Evolutionary conservation across 2,329 filamentous ascomycete species (phyloP).

Genomic region (Venturia aucupariae): DNA sequence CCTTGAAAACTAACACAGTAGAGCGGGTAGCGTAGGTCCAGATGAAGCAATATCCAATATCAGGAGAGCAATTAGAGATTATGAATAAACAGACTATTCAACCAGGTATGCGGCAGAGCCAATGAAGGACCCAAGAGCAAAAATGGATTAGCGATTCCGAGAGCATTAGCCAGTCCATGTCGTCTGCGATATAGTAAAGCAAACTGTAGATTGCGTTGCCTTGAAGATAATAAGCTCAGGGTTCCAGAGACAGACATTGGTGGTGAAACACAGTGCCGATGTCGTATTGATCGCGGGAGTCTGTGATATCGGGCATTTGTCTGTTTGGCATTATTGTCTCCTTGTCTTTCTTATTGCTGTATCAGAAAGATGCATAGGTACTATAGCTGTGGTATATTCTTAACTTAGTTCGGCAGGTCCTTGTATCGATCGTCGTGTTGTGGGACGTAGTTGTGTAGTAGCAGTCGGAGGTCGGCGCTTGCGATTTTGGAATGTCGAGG

Average conservation of each 20-base stretch:
- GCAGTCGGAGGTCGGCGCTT: background rate
- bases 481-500: background rate
- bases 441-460: too few species aligned
- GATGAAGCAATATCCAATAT: background rate
- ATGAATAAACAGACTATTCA: background rate
- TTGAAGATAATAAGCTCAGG: background rate
- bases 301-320: background rate
- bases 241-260: background rate
- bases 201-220: background rate
- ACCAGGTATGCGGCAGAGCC: background rate
- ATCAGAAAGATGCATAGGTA: background rate
- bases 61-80: background rate
- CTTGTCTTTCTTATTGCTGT: background rate
- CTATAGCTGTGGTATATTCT: background rate
- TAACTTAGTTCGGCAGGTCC: background rate
- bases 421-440: too few species aligned
- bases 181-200: background rate
- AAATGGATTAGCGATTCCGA: background rate
- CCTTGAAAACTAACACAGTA: background rate
- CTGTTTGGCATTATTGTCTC: background rate
- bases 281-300: background rate
- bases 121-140: background rate
- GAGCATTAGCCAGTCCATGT: background rate
- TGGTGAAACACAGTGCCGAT: background rate
- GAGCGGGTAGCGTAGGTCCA: background rate